Conservation (phyloP, 2,329 filamentous ascomycete genomes). For the Microdochium nivale region DNA sequence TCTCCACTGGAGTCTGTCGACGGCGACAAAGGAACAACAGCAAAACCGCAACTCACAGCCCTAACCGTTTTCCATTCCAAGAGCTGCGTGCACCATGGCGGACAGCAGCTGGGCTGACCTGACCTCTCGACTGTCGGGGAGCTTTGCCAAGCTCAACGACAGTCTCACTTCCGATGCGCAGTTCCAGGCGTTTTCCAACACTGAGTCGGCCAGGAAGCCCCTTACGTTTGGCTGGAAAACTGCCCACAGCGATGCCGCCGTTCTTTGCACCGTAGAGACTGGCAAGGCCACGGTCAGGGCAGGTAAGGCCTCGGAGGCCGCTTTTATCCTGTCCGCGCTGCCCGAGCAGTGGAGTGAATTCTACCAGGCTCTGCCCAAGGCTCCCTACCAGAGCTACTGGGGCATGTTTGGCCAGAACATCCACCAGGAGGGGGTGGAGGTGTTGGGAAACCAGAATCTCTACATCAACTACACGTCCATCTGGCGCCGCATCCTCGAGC, state of each 20-base stretch:
- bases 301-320: neutral
- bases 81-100: too few relatives aligned
- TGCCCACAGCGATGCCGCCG: neutral
- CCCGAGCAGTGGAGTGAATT: conserved; percentile 1
- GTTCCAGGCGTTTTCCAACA: conserved; percentile 1
- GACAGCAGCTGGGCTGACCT: too few relatives aligned
- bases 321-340: neutral
- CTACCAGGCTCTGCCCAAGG: conserved; percentile 1
- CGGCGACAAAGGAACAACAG: too few relatives aligned
- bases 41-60: too few relatives aligned
- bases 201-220: neutral
- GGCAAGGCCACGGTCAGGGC: neutral
- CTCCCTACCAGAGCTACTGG: conserved; percentile 1
- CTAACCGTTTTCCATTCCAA: too few relatives aligned
- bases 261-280: neutral
- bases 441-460: conserved; percentile 30
- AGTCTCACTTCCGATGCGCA: too few relatives aligned
- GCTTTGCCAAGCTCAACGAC: too few relatives aligned
- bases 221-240: neutral
- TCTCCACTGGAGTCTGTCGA: too few relatives aligned
- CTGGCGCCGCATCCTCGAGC: conserved; percentile 36
- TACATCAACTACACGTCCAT: conserved; percentile 30
- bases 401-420: conserved; percentile 22
- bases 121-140: too few relatives aligned
- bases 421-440: conserved; percentile 37